Evolutionary conservation across 768 basidiomycete species (phyloP), one percentile per base, ranked within the genome.

Genomic region (Arthromyces matolae): DNA sequence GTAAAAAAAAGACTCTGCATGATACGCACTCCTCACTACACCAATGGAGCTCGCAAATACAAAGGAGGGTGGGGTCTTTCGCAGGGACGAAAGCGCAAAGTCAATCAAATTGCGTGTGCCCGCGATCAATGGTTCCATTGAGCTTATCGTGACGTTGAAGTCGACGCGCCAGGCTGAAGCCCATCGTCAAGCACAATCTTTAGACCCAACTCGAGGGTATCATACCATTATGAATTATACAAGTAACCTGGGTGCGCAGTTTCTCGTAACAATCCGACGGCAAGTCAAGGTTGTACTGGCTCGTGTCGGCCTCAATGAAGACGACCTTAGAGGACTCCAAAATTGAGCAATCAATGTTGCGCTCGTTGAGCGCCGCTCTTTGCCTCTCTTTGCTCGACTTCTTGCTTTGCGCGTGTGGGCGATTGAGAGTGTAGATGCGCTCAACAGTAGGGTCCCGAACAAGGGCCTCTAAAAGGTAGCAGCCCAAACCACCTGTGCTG

Each of bases 111-210:
- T 68, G 25, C 71, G 60, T 1, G 69, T 67, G 12, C 71, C 71
- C 19, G 55, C 58, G 37, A 79, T 57, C 48, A 69, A 68, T 7
- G 66, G 54, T 36, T 75, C 72, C 41, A 77, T 77, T 9, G 76
- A 76, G 7, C 62, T 59, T 22, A 76, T 59, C 13, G 65, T 62
- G 0, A 75, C 60, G 28, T 72, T 73, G 57, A 79, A 77, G 59
- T 79, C 74, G 37, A 78, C 67, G 0, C 66, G 66, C 78, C 77
- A 78, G 19, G 75, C 73, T 60, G 5, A 18, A 19, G 9, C 20
- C 35, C 13, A 40, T 5, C 4, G 8, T 28, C 25, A 16, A 39
- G 27, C 6, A 22, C 3, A 12, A n/a, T 18, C 10, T 28, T 37
- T 23, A 7, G 13, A 27, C 28, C 14, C 24, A n/a, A 13, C 13